These are phyloP conservation scores for Mycosphaerella sp. DNA, from an alignment of 2,329 filamentous ascomycete species.

Conservation along the genomic window DNA sequence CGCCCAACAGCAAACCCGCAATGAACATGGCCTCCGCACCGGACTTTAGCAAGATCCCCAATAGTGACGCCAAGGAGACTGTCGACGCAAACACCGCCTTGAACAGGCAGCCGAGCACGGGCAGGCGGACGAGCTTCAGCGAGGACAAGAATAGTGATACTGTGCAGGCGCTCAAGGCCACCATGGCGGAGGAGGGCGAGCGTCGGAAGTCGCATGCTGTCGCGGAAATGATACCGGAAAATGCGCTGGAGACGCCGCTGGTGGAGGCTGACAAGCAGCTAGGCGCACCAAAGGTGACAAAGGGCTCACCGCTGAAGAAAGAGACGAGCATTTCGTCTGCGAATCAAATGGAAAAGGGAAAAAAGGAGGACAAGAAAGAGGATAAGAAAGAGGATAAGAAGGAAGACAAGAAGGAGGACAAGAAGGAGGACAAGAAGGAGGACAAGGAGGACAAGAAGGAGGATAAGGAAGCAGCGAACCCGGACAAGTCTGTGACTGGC, in stretches of 20 bases:
- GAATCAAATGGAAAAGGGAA: slow-evolving; percentile 6
- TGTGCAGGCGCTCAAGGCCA: slow-evolving; percentile 36
- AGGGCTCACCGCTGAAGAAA: slow-evolving; percentile 2
- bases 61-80: slow-evolving; percentile 10
- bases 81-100: slow-evolving; percentile 12
- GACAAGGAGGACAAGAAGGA: slow-evolving; percentile 27
- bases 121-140: slow-evolving; percentile 37
- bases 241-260: slow-evolving; percentile 37
- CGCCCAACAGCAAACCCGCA: slow-evolving; percentile 14
- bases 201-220: slow-evolving; percentile 33
- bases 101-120: slow-evolving; percentile 23
- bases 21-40: slow-evolving; percentile 19
- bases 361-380: slow-evolving; percentile 31
- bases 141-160: slow-evolving; percentile 32
- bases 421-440: slow-evolving; percentile 42
- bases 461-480: slow-evolving; percentile 41
- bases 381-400: slow-evolving; percentile 45
- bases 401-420: slow-evolving; percentile 39
- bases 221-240: slow-evolving; percentile 38
- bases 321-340: neutral
- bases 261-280: slow-evolving; percentile 22
- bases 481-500: slow-evolving; percentile 40
- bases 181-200: slow-evolving; percentile 37
- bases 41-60: slow-evolving; percentile 11
- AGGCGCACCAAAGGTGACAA: slow-evolving; percentile 5